Evolutionary conservation across 2,329 filamentous ascomycete genomes (phyloP), one percentile per base, ranked within the genome.

Genomic region (Alternaria brassicae): DNA sequence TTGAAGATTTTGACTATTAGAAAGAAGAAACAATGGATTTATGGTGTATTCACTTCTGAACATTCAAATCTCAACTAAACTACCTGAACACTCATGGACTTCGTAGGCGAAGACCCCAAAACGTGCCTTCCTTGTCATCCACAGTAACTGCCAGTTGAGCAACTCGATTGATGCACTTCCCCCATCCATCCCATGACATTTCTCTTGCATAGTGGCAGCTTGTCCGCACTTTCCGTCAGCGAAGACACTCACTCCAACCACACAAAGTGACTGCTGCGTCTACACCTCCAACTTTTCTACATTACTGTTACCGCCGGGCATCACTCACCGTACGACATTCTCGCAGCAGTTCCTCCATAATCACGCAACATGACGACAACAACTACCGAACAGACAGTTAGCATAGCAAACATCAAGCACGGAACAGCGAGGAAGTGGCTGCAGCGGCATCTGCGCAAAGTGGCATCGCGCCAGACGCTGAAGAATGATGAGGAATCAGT

Each of bases 1-100:
- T 81, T 69, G 84, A 86, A 60, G 81, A 84, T 61, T 86, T 86
- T 65, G 81, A 81, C 64, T 80, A 69, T 32, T 73, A 28, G 21
- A 3, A 4, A 6, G 21, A 27, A n/a, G 40, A 6, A 3, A 42
- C 21, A 7, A 5, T 42, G 3, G 23, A 9, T 8, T 27, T 0
- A 7, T 25, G 9, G 40, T 9, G 8, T 42, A 2, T 7, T 10
- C 21, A n/a, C 17, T 13, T 27, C 12, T 1, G 5, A 15, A 15
- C 6, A 21, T 1, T 23, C 12, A 10, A 12, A n/a, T 15, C 7
- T 3, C 6, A 15, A 15, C 23, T 0, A 19, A 17, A 23, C 4
- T 40, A 19, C 6, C 12, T 23, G 19, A 23, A 19, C 6, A 2
- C 6, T 40, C 9, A 23, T 23, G 3, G 7, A 15, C 4, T 4